A percentile compares a stretch with the other conserved stretches of the same genome.
These are phyloP conservation scores for Cucurbita moschata DNA, from an alignment of 306 rosid species.

Conservation along the genomic window DNA sequence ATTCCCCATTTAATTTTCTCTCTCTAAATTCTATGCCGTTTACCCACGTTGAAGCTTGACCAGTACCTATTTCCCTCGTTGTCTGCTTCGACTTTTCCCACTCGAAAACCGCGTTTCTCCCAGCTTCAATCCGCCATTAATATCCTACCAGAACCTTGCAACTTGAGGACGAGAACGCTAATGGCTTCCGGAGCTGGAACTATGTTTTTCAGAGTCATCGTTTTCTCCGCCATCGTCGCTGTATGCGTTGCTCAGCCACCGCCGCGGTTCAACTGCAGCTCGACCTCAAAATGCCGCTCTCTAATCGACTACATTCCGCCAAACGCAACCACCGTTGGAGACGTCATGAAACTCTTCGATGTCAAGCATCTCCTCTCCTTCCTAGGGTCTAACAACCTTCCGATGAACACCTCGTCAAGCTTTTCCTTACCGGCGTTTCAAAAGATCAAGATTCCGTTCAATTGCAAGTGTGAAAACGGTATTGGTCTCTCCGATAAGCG, in stretches of 20 bases:
- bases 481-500: conserved; percentile 25
- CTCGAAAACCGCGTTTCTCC: not conserved
- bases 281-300: conserved; percentile 19
- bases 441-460: conserved; percentile 39
- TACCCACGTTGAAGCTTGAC: not conserved
- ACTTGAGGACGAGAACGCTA: not conserved
- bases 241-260: conserved; percentile 7
- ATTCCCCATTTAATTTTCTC: not conserved
- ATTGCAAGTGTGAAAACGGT: conserved; percentile 36
- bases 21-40: not conserved
- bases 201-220: conserved; percentile 6
- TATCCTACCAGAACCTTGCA: not conserved
- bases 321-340: conserved; percentile 30
- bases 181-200: not conserved
- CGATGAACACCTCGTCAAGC: conserved; percentile 1
- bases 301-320: conserved; percentile 26
- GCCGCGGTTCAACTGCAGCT: conserved; percentile 30
- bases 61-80: not conserved
- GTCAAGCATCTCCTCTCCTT: conserved; percentile 32
- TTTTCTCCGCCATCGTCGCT: conserved; percentile 5
- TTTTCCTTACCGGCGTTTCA: not conserved
- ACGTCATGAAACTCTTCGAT: conserved; percentile 48
- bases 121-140: not conserved
- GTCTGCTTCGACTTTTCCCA: not conserved
- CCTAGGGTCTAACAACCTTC: conserved; percentile 45